Conservation (phyloP, 148 eudicot species). For the Silene latifolia region DNA sequence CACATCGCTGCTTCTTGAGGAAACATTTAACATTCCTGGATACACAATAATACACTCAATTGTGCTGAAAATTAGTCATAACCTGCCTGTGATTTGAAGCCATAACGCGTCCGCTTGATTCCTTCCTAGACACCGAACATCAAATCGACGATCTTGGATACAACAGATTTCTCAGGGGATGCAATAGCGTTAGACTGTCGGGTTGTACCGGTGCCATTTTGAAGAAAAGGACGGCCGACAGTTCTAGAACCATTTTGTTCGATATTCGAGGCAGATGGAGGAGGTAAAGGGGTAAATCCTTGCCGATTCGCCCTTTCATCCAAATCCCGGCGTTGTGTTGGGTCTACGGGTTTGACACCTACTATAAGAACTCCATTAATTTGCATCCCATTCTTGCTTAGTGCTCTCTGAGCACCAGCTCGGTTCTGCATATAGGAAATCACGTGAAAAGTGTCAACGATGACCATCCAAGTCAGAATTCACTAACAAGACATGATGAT, state of each 20-base stretch:
- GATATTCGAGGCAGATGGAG: constrained; percentile 35
- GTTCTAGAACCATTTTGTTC: constrained; percentile 41
- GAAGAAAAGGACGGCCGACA: constrained; percentile 46
- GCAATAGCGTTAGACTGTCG: constrained; percentile 73
- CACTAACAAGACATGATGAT: neutral
- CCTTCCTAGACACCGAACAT: constrained; percentile 75
- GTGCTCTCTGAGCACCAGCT: constrained; percentile 84
- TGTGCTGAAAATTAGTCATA: constrained; percentile 2
- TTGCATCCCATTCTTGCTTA: constrained; percentile 79
- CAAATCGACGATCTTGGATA: constrained; percentile 69
- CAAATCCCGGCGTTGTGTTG: constrained; percentile 64
- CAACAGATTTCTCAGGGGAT: constrained; percentile 72
- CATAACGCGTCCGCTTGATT: neutral
- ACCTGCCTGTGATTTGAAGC: neutral
- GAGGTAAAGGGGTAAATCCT: constrained; percentile 77
- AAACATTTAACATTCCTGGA: neutral
- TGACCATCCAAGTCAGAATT: constrained; percentile 1
- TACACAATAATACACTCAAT: constrained; percentile 13
- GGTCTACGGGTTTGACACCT: constrained; percentile 88
- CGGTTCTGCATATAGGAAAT: constrained; percentile 50
- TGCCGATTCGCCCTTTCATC: constrained; percentile 65
- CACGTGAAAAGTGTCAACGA: neutral
- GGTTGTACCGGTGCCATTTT: constrained; percentile 49
- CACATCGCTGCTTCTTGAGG: neutral
- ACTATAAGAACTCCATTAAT: constrained; percentile 79